Percentiles rank a stretch among this genome's conserved stretches.
phyloP scores from a whole-genome alignment of 2,329 filamentous ascomycete species.

The Lecanicillium sp. region DNA sequence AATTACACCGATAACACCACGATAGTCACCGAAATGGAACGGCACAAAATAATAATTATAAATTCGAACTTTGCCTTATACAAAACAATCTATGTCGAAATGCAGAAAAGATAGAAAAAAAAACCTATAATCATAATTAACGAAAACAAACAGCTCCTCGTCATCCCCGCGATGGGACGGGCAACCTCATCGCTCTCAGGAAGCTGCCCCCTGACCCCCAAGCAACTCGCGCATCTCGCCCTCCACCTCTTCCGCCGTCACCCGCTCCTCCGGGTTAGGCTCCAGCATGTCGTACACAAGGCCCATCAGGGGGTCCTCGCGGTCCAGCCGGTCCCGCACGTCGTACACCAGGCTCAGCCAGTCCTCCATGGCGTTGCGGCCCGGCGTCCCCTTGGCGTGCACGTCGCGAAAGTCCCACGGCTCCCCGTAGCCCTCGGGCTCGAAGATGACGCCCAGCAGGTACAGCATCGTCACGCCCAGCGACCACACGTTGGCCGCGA shows the following conservation, averaged over 20 bases:
- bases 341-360: not conserved
- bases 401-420: conserved; percentile 1
- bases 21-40: too few species aligned
- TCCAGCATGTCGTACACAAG: conserved; percentile 7
- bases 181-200: too few species aligned
- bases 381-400: not conserved
- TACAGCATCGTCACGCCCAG: conserved; percentile 16
- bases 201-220: not conserved
- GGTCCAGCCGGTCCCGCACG: not conserved
- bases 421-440: not conserved
- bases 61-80: too few species aligned
- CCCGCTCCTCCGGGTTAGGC: not conserved
- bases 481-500: conserved; percentile 13
- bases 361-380: not conserved
- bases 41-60: too few species aligned
- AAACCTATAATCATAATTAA: too few species aligned
- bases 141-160: too few species aligned
- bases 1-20: too few species aligned
- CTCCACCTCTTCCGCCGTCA: not conserved
- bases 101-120: too few species aligned
- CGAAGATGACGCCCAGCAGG: conserved; percentile 5
- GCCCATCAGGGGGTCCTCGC: not conserved
- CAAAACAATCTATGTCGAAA: too few species aligned
- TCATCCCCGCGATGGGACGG: too few species aligned
- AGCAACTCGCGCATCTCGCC: not conserved